Evolutionary conservation across 139 green algal species (phyloP).

Genomic region (Tetraselmis striata): DNA sequence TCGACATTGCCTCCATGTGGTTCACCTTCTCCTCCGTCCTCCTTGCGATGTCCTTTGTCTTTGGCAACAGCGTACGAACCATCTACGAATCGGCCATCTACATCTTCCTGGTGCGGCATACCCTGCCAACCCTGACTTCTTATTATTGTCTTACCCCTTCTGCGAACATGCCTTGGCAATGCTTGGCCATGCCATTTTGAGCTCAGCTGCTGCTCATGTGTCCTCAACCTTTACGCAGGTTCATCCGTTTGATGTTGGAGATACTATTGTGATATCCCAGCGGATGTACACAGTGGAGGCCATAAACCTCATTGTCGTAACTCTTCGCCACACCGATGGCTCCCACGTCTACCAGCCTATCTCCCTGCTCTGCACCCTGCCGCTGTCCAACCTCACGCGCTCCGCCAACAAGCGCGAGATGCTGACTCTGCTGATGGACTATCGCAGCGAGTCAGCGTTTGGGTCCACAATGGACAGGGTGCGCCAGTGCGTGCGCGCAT

Average conservation of each 20-base stretch:
- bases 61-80: constrained; percentile 44
- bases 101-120: not conserved
- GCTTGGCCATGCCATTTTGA: too few species aligned
- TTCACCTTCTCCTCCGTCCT: constrained; percentile 32
- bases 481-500: not conserved
- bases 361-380: not conserved
- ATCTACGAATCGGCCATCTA: constrained; percentile 40
- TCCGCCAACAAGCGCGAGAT: not conserved
- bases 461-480: not conserved
- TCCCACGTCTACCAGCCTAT: not conserved
- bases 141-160: too few species aligned
- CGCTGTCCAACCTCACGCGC: not conserved
- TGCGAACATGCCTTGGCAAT: too few species aligned
- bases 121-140: too few species aligned
- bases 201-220: too few species aligned
- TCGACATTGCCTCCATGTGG: constrained; percentile 39
- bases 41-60: constrained; percentile 50
- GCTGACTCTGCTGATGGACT: not conserved
- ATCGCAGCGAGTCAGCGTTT: not conserved
- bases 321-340: not conserved
- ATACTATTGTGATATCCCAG: not conserved
- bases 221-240: not conserved
- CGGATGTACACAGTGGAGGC: not conserved
- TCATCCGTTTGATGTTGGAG: not conserved
- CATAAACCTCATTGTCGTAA: not conserved